Evolutionary conservation across 108 stramenopile species (phyloP), one percentile per base, ranked within the genome.

Genomic region (Cyclotella choctawhatcheeana): DNA sequence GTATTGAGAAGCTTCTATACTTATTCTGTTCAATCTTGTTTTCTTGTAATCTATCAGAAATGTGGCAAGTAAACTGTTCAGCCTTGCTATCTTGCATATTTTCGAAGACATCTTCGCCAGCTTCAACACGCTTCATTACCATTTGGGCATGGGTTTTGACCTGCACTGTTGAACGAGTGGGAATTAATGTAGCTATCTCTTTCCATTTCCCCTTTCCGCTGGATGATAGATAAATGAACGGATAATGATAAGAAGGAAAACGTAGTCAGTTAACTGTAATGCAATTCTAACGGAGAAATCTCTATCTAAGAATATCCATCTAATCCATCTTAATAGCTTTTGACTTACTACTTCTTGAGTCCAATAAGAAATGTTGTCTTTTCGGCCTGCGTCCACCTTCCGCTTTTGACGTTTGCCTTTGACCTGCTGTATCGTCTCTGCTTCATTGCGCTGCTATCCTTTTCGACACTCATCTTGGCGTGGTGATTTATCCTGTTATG

Each of bases 101-200:
- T 3, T 62, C 55, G 51, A 71, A 81, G 30, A 71, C 45, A 62
- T 81, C 73, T 52, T 81, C 81, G 37, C 81, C 81, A n/a, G 75
- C 75, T 30, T 76, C 76, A 21, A 81, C 71, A 37, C 76, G 75
- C 63, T 76, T 77, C 75, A 81, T 72, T 17, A 81, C 71, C 75
- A 77, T 81, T 60, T 81, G 81, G 12, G 81, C 81, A 31, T 81
- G 81, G 21, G 75, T 74, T 32, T 75, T 75, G 17, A 75, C 78
- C 53, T 74, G 78, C 25, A 79, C 44, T 16, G 76, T 77, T 20
- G 76, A 77, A 44, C 76, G 58, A 7, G 76, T 45, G 18, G 76
- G 76, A 64, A 77, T 77, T 55, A 77, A 34, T 48, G 62, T 77
- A 14, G 76, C 67, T 24, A 77, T 77, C 34, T 77, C 76, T 60